Conservation (phyloP, 495 filamentous ascomycete species). For the Penicillium robsamsonii region DNA sequence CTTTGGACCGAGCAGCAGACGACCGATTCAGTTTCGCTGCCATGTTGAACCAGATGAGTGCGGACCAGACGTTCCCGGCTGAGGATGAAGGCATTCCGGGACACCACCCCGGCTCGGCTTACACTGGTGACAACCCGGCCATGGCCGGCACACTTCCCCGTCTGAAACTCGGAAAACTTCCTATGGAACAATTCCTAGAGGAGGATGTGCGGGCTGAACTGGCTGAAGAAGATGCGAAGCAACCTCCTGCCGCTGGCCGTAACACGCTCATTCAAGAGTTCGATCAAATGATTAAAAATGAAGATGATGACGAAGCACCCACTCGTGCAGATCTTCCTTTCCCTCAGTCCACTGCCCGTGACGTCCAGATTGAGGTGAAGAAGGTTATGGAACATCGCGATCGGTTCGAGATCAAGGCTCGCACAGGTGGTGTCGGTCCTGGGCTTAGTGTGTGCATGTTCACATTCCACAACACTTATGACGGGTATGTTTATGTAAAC, state of each 20-base stretch:
- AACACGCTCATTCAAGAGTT: slow-evolving; percentile 71
- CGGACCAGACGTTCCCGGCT: slow-evolving; percentile 66
- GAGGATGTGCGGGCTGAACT: slow-evolving; percentile 81
- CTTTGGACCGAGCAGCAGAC: slow-evolving; percentile 70
- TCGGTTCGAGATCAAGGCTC: slow-evolving; percentile 75
- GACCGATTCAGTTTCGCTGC: slow-evolving; percentile 78
- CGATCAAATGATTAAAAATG: slow-evolving; percentile 84
- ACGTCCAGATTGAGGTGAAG: slow-evolving; percentile 90
- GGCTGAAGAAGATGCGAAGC: slow-evolving; percentile 69
- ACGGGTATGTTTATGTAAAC: slow-evolving; percentile 54
- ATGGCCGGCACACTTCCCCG: slow-evolving; percentile 51
- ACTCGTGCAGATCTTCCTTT: slow-evolving; percentile 74
- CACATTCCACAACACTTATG: slow-evolving; percentile 93
- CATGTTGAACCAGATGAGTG: slow-evolving; percentile 62
- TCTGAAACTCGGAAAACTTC: slow-evolving; percentile 74
- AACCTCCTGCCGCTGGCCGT: slow-evolving; percentile 64
- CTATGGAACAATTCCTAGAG: slow-evolving; percentile 73
- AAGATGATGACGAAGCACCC: slow-evolving; percentile 81
- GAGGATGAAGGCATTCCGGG: slow-evolving; percentile 94
- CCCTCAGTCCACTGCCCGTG: slow-evolving; percentile 79
- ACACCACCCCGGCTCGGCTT: slow-evolving; percentile 79
- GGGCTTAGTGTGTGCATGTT: slow-evolving; percentile 89
- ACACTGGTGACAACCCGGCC: slow-evolving; percentile 62
- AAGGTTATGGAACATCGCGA: slow-evolving; percentile 93
- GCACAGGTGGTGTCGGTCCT: slow-evolving; percentile 75